Evolutionary conservation across 2,329 filamentous ascomycete genomes (phyloP).

Genomic region (Stagonosporopsis tanaceti): DNA sequence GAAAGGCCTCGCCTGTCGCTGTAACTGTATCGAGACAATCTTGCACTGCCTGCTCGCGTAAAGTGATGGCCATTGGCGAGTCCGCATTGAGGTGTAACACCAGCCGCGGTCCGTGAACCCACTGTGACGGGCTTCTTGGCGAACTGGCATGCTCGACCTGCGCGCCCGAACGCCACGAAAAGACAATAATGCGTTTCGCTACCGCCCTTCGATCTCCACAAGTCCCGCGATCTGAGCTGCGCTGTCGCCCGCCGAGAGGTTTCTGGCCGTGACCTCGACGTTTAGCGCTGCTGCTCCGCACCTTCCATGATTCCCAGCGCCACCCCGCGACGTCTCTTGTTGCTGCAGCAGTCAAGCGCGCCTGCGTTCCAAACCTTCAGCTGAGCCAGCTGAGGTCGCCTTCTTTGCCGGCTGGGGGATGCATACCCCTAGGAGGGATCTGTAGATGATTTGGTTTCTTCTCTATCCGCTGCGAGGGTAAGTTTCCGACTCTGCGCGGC

Average conservation of each 20-base stretch:
- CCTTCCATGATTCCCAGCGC: conserved; percentile 19
- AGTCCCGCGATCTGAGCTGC: conserved; percentile 25
- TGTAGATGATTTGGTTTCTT: conserved; percentile 75
- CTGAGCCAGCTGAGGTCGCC: conserved; percentile 25
- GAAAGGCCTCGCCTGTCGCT: conserved; percentile 10
- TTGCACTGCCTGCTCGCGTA: conserved; percentile 18
- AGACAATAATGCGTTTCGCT: conserved; percentile 34
- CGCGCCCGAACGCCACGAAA: conserved; percentile 36
- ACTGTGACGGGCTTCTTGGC: conserved; percentile 24
- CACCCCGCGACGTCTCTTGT: conserved; percentile 28
- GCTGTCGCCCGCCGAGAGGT: conserved; percentile 23
- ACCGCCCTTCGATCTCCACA: conserved; percentile 26
- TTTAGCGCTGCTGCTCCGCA: conserved; percentile 19
- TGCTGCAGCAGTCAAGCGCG: conserved; percentile 30
- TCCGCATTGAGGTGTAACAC: conserved; percentile 21
- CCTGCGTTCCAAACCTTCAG: conserved; percentile 38
- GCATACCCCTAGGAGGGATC: conserved; percentile 37
- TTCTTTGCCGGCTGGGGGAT: conserved; percentile 29
- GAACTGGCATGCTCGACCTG: conserved; percentile 22
- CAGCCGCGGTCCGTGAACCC: neutral
- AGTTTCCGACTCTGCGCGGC: conserved; percentile 46
- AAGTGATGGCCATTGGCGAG: conserved; percentile 16
- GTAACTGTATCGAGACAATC: conserved; percentile 21
- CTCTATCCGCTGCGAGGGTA: conserved; percentile 80
- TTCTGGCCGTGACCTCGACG: conserved; percentile 7